Evolutionary conservation across 352 stramenopile species (phyloP), one percentile per base, ranked within the genome.

Genomic region (Phytophthora fragariaefolia): DNA sequence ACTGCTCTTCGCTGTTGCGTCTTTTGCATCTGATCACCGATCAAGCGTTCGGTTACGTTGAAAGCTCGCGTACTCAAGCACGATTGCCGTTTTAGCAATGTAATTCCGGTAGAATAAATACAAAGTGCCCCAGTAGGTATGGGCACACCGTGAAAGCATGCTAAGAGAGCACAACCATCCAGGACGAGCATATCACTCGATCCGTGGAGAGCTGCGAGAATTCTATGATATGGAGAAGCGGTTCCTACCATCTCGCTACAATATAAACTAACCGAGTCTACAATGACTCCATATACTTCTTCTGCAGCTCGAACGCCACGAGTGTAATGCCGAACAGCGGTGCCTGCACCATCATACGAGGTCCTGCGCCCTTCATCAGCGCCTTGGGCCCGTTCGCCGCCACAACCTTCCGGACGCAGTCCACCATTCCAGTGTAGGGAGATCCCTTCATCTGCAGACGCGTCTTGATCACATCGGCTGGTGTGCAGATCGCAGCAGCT

Each of bases 391-490:
- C 93, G 58, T 97, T 91, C 0, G 78, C 68, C 13, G 77, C 59
- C 28, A 94, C 82, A 13, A 97, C 75, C 52, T 96, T 90, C 22
- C 74, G 77, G 48, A 89, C 83, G 67, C 92, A 97, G 68, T 97
- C 89, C 27, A 82, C 45, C 52, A 96, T 92, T 54, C 91, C 87
- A 4, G 62, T 90, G 73, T 97, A 98, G 8, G 71, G 83, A 13
- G 80, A 83, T 8, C 87, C 87, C 51, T 80, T 83, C 69, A 93
- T 85, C 75, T 97, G 90, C 23, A 91, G 63, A 32, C 89, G 79
- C 4, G 90, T 97, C 83, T 97, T 97, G 77, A 97, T 93, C 32
- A 97, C 88, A 58, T 97, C 91, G 1, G 80, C 80, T 5, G 82
- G 79, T 40, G 82, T 91, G 36, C 73, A 85, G 13, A 92, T 49